Conservation (phyloP, 1,284 basidiomycete genomes). For the Chalciporus sp. region DNA sequence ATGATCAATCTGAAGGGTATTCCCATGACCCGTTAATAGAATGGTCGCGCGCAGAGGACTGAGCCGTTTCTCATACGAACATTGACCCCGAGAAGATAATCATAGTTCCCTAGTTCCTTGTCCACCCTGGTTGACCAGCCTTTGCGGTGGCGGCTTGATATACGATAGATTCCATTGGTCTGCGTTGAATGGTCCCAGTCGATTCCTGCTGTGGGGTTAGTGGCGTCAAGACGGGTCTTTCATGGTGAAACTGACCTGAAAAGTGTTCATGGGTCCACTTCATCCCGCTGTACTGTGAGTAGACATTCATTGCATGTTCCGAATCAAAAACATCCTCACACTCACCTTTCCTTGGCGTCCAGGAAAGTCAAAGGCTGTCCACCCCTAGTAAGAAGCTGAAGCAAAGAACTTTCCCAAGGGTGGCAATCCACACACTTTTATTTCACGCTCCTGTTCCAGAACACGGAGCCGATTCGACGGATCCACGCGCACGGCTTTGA, state of each 20-base stretch:
- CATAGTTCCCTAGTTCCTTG: conserved; percentile 74
- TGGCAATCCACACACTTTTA: conserved; percentile 53
- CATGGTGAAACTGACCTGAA: conserved; percentile 51
- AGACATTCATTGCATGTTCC: background rate
- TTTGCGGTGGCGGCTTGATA: conserved; percentile 54
- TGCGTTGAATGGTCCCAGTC: conserved; percentile 82
- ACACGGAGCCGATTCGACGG: conserved; percentile 60
- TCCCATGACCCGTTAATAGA: background rate
- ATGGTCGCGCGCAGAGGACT: background rate
- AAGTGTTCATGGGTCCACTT: conserved; percentile 75
- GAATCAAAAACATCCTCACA: background rate
- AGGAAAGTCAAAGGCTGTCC: conserved; percentile 86
- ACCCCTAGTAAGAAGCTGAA: conserved; percentile 52
- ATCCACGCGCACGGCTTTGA: conserved; percentile 78
- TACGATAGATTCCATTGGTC: conserved; percentile 64
- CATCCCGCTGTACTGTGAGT: conserved; percentile 63
- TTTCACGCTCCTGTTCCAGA: conserved; percentile 64
- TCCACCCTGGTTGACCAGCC: conserved; percentile 77
- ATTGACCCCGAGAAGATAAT: conserved; percentile 76
- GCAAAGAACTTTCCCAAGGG: background rate
- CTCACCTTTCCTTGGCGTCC: conserved; percentile 74
- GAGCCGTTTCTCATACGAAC: conserved; percentile 39
- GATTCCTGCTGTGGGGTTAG: conserved; percentile 52
- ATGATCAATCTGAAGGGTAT: conserved; percentile 71
- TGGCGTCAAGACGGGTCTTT: background rate